Conservation (phyloP, 2,329 filamentous ascomycete genomes). For the Alternaria gansuensis region DNA sequence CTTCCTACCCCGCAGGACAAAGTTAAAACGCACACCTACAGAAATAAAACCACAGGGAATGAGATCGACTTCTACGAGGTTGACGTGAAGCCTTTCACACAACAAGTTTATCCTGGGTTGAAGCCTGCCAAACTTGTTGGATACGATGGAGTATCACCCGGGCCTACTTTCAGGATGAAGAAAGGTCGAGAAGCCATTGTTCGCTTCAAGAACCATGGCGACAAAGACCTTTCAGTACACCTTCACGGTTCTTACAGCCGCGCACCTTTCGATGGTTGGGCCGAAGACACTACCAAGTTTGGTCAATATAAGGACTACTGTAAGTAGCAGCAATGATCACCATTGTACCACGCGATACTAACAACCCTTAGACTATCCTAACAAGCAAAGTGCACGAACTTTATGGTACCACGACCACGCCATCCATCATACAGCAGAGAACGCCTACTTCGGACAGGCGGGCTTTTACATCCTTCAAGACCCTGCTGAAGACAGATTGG, state of each 20-base stretch:
- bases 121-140: conserved; percentile 57
- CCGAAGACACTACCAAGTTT: conserved; percentile 61
- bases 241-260: conserved; percentile 63
- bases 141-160: conserved; percentile 66
- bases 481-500: conserved; percentile 59
- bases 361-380: conserved; percentile 60
- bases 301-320: conserved; percentile 62
- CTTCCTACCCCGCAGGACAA: conserved; percentile 59
- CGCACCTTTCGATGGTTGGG: conserved; percentile 64
- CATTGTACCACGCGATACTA: conserved; percentile 2
- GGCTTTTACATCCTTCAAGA: conserved; percentile 67
- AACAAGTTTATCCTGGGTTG: conserved; percentile 57
- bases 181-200: conserved; percentile 63
- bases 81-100: conserved; percentile 55
- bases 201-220: conserved; percentile 63
- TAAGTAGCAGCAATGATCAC: conserved; percentile 14
- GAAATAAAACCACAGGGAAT: conserved; percentile 49
- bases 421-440: conserved; percentile 60
- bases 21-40: conserved; percentile 46
- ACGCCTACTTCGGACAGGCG: conserved; percentile 67
- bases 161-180: conserved; percentile 62
- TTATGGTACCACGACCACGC: conserved; percentile 65
- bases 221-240: conserved; percentile 61
- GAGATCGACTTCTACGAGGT: conserved; percentile 60
- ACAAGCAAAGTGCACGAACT: conserved; percentile 61